phyloP scores from a whole-genome alignment of 1,139 yeast genomes.

The Waltiozyma solani region DNA sequence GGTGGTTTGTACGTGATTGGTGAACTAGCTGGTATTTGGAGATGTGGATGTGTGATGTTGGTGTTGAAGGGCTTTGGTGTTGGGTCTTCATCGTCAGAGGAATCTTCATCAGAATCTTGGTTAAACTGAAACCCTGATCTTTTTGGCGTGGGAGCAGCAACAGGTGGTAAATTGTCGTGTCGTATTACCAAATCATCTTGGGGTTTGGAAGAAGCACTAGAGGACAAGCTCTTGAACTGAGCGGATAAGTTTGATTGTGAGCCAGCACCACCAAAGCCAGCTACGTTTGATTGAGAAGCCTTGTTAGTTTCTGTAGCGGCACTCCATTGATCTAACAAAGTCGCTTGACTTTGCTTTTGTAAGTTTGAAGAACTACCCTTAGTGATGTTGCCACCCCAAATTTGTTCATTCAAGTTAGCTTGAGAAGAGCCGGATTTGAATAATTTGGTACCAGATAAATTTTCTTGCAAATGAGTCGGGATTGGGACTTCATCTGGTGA shows the following conservation, averaged over 20 bases:
- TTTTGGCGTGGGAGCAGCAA: background rate
- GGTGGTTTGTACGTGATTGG: background rate
- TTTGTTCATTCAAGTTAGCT: background rate
- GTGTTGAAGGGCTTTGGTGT: background rate
- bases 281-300: background rate
- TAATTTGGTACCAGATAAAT: constrained; percentile 1
- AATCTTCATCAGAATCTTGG: background rate
- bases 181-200: background rate
- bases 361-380: background rate
- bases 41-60: background rate
- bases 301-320: background rate
- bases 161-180: background rate
- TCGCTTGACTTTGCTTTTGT: background rate
- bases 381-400: background rate
- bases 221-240: background rate
- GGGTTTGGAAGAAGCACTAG: background rate
- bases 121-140: constrained; percentile 5
- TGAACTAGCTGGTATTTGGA: background rate
- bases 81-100: background rate
- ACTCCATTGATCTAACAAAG: background rate
- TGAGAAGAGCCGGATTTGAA: background rate
- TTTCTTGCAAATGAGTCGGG: background rate
- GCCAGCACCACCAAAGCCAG: background rate
- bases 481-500: background rate
- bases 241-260: background rate